Evolutionary conservation across 2,329 filamentous ascomycete genomes (phyloP).

Genomic region (Tolypocladium ophioglossoides): DNA sequence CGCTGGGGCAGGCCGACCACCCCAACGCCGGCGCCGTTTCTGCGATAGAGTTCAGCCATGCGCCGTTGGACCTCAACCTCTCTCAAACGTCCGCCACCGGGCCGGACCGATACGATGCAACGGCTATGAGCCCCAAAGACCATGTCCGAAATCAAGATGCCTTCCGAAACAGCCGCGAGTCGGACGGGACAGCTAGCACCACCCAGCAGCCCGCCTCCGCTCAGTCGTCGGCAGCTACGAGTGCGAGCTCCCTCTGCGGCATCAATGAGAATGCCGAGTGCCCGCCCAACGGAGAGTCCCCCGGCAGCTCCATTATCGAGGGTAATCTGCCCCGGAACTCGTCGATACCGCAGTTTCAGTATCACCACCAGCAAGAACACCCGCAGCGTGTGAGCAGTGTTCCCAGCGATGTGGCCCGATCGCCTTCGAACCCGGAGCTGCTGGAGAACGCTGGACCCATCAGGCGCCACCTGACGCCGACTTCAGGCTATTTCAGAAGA

Average conservation of each 20-base stretch:
- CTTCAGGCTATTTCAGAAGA: slow-evolving; percentile 40
- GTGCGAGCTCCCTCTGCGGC: slow-evolving; percentile 44
- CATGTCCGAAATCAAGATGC: slow-evolving; percentile 22
- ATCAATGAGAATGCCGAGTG: slow-evolving; percentile 36
- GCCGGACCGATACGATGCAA: slow-evolving; percentile 19
- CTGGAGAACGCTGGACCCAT: slow-evolving; percentile 38
- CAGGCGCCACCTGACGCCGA: slow-evolving; percentile 54
- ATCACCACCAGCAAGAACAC: slow-evolving; percentile 46
- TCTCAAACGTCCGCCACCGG: slow-evolving; percentile 7
- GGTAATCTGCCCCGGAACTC: slow-evolving; percentile 29
- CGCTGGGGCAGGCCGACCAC: slow-evolving; percentile 1
- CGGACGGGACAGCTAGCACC: slow-evolving; percentile 38
- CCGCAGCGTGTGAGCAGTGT: slow-evolving; percentile 30
- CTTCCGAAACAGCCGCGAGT: slow-evolving; percentile 41
- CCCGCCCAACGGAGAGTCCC: slow-evolving; percentile 33
- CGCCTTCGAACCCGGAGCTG: slow-evolving; percentile 40
- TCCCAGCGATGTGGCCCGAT: slow-evolving; percentile 30
- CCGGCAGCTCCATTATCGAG: slow-evolving; percentile 39
- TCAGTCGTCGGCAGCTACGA: slow-evolving; percentile 44
- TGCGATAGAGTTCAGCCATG: slow-evolving; percentile 7
- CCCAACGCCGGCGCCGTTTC: slow-evolving; percentile 2
- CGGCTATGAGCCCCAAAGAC: slow-evolving; percentile 20
- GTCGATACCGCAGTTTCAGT: slow-evolving; percentile 48
- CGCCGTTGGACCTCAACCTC: slow-evolving; percentile 7
- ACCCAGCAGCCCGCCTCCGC: slow-evolving; percentile 36